Base-by-base conservation (phyloP, 2,329 filamentous ascomycete genomes). In the Penicillium thymicola region DNA sequence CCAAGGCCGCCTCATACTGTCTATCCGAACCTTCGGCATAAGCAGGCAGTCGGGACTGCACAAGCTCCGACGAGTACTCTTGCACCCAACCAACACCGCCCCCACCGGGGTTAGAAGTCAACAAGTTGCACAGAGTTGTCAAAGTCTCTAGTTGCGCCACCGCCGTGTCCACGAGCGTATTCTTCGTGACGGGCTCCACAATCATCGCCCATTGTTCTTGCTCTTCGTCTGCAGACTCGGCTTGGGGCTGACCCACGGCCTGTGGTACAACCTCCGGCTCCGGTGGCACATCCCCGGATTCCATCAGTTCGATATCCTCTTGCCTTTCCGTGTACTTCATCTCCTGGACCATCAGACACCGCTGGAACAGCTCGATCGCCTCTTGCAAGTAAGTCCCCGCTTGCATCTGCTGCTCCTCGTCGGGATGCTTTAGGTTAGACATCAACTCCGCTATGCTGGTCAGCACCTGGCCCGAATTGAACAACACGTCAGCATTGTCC, bases 381-480 rank as follows among this genome's bases (percentile, higher is more conserved):
- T 90, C 82, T 64, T 88, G 79, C 21, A 87, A 73, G 10, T 83
- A 74, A 25, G 76, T 75, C 14, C 82, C 72, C 0, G 83, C 80
- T 54, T 83, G 74, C 40, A 72, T 67, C 42, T 78, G 74, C 23
- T 72, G 67, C 41, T 69, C 68, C 23, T 79, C 75, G 2, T 69
- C 71, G 1, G 71, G 68, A 6, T 80, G 78, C 41, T 79, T 79
- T n/a, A 79, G 77, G 48, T 85, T 82, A 0, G 81, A 76, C 8
- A 83, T 69, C 2, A 76, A 76, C 73, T 90, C 88, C 1, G 85
- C 86, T 37, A 90, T 76, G 59, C 82, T 85, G 0, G 84, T 87
- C 37, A 90, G 76, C 4, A 89, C 84, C 70, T 90, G 88, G 1
- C 83, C 85, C 6, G 85, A 86, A 67, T 90, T 91, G 76, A 90